Conservation (phyloP, 1,284 basidiomycete genomes). For the Dichomitus squalens region DNA sequence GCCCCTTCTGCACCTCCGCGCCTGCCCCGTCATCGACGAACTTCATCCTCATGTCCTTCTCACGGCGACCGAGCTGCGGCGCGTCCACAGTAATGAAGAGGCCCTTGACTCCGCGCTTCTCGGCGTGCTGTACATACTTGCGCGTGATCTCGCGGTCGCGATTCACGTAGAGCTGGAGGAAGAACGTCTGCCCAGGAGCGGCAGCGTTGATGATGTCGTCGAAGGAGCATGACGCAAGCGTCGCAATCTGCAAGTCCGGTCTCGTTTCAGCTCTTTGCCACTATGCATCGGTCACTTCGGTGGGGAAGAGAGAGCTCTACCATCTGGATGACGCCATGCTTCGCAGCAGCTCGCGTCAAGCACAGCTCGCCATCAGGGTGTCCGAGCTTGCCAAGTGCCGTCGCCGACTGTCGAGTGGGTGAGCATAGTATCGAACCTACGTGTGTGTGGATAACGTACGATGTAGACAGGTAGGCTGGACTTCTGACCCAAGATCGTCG, state of each 20-base stretch:
- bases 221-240: slow-evolving; percentile 86
- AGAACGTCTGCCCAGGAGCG: slow-evolving; percentile 72
- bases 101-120: slow-evolving; percentile 80
- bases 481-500: slow-evolving; percentile 58
- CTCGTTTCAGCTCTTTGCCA: not conserved
- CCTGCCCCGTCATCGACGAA: slow-evolving; percentile 54
- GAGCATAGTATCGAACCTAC: not conserved
- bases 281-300: too few relatives aligned
- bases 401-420: slow-evolving; percentile 54
- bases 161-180: slow-evolving; percentile 88
- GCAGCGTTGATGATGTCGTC: slow-evolving; percentile 87
- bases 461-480: slow-evolving; percentile 67
- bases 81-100: slow-evolving; percentile 96
- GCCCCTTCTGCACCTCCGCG: slow-evolving; percentile 42
- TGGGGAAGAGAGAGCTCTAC: slow-evolving; percentile 42
- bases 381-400: slow-evolving; percentile 88
- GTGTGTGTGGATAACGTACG: slow-evolving; percentile 19
- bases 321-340: slow-evolving; percentile 87
- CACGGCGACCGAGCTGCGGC: slow-evolving; percentile 87
- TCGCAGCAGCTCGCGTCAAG: slow-evolving; percentile 83
- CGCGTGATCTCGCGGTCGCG: slow-evolving; percentile 81
- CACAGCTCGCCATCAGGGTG: slow-evolving; percentile 92
- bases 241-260: slow-evolving; percentile 54
- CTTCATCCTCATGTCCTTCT: slow-evolving; percentile 95
- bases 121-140: slow-evolving; percentile 84